phyloP scores from a whole-genome alignment of 257 asterid species.

The Scutellaria barbata region DNA sequence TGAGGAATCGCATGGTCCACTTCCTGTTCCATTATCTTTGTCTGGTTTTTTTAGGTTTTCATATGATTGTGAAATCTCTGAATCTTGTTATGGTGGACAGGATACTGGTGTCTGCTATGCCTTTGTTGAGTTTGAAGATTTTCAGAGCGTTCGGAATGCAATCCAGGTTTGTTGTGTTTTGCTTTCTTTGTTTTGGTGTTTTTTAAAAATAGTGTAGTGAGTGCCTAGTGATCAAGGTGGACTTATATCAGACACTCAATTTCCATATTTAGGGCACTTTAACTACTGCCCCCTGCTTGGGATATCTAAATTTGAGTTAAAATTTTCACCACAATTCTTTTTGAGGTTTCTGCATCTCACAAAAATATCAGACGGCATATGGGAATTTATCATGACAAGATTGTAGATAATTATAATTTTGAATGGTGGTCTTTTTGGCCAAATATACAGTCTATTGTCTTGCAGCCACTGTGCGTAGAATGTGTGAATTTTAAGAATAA shows the following conservation, averaged over 20 bases:
- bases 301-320: background rate
- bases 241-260: background rate
- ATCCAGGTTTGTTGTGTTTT: conserved; percentile 52
- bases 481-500: background rate
- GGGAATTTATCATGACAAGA: background rate
- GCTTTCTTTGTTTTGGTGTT: background rate
- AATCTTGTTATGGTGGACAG: conserved; percentile 50
- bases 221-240: background rate
- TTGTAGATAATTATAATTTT: background rate
- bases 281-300: conserved; percentile 10
- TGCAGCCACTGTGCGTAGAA: background rate
- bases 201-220: background rate
- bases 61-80: conserved; percentile 32
- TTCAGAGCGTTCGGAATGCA: conserved; percentile 74
- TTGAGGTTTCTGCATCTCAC: conserved; percentile 11
- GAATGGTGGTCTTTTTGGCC: background rate
- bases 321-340: background rate
- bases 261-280: background rate
- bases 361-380: background rate
- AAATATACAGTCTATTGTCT: background rate
- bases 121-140: conserved; percentile 85
- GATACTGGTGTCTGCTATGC: conserved; percentile 83
- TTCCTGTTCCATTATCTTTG: conserved; percentile 27
- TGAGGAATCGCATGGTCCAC: conserved; percentile 68
- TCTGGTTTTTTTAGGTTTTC: conserved; percentile 16